Base-by-base conservation (phyloP, 2,329 filamentous ascomycete species). In the Amauroascus verrucosus region DNA sequence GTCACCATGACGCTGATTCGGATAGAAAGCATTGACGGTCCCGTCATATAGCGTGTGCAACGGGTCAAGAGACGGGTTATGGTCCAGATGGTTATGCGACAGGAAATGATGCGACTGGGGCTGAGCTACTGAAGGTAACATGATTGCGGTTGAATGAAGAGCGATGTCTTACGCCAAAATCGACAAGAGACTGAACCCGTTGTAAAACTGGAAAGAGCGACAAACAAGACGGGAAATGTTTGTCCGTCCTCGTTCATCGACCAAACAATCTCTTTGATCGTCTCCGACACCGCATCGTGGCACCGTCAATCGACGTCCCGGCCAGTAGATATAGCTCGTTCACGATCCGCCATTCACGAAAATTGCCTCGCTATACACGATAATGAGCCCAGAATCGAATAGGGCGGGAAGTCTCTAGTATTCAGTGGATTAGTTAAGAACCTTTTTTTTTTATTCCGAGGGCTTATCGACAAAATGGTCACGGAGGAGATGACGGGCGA, bases 101-200 rank as follows among this genome's bases (percentile, higher is more conserved):
- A 72, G 68, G 51, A 70, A 67, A 63, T 68, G 66, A 56, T 70
- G 67, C 5, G 58, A 43, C 30, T 40, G 50, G 44, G 70, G 71
- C 48, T 69, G 65, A 57, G 70, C 70, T 62, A 75, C 67, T 58
- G 74, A 73, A 59, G 74, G 73, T 67, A 74, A 70, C 74, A 76
- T 76, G 49, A 67, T 74, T 63, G 56, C 53, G 41, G 47, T 54
- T 33, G 28, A 24, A 14, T 28, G 7, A n/a, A 20, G 28, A 24
- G 48, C 24, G 38, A 6, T 35, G 16, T 40, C 26, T 40, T n/a
- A 40, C 13, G 33, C n/a, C 47, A 38, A 28, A 16, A 44, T 32
- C 18, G 48, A 41, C 16, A 22, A 11, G 11, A 30, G 22, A 30
- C 9, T 28, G 33, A 11, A 7, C 13, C 41, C 22, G 37, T 30